Base-by-base conservation (phyloP, 1,139 yeast species). In the Diutina mesorugosa region DNA sequence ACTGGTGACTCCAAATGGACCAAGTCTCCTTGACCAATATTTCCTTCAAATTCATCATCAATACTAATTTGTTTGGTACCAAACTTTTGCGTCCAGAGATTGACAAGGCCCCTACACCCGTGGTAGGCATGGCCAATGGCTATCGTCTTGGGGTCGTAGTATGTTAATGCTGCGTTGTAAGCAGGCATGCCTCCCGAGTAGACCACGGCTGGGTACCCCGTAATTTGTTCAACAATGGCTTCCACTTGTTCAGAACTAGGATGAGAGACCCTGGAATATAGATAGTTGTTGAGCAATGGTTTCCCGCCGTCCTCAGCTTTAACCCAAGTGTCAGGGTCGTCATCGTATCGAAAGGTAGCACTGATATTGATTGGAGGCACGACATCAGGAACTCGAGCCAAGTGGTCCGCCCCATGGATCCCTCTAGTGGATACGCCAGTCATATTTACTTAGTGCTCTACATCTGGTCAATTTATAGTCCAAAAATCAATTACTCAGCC, bases 1-100 rank as follows among this genome's bases (percentile, higher is more conserved):
- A 89, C 83, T 4, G 97, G 97, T 0, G 95, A 83, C 69, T 90
- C 97, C 54, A 90, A 66, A 66, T 90, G 96, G 47, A 90, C 78
- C 48, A 90, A 69, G 67, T 90, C 97, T 32, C 96, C 97, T 46
- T 70, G 62, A 18, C n/a, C 8, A 4, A 47, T 14, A 6, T 29
- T 38, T 16, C 51, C 51, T 4, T 32, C 53, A 53, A 70, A 68
- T 57, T 83, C 84, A 5, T 75, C 78, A 1, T 60, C 62, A 38
- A 87, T 71, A 0, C 76, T 67, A 55, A 81, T 72, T 56, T 79
- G 74, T 61, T 84, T 75, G 56, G 85, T 66, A 1, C 85, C 86
- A 56, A 79, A 74, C 61, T 84, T 79, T 61, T 96, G 77, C 5
- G 80, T 69, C 63, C 86, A 75, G 28, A 90, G 73, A 45, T 81